Conservation (phyloP, 2,329 filamentous ascomycete genomes). For the Xylariaceae sp. region DNA sequence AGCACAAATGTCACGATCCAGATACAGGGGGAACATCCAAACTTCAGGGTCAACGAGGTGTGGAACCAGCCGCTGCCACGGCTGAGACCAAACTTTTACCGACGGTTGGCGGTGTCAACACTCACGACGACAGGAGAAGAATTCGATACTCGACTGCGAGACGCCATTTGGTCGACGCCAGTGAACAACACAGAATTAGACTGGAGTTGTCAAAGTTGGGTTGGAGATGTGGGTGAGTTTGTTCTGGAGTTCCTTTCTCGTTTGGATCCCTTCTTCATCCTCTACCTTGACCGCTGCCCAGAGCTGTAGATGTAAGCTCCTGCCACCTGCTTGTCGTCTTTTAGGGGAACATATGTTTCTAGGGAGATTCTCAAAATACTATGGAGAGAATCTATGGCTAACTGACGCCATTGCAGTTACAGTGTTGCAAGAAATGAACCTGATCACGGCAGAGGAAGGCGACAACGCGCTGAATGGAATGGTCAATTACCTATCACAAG, state of each 20-base stretch:
- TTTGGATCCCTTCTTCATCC: not conserved
- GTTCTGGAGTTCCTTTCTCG: not conserved
- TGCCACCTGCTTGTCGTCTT: not conserved
- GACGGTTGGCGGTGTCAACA: slow-evolving; percentile 37
- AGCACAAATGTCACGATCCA: slow-evolving; percentile 39
- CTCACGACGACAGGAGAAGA: slow-evolving; percentile 30
- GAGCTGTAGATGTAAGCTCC: not conserved
- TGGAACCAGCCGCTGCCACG: slow-evolving; percentile 36
- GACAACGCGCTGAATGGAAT: slow-evolving; percentile 39
- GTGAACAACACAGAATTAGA: slow-evolving; percentile 38
- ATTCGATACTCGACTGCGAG: slow-evolving; percentile 32
- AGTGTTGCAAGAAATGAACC: slow-evolving; percentile 36
- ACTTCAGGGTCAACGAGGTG: slow-evolving; percentile 34
- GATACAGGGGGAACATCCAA: slow-evolving; percentile 37
- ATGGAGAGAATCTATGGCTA: slow-evolving; percentile 12
- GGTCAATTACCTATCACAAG: slow-evolving; percentile 40
- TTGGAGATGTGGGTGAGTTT: slow-evolving; percentile 35
- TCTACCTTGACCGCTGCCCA: not conserved
- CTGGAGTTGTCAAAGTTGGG: slow-evolving; percentile 39
- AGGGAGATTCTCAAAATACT: not conserved
- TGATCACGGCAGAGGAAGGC: slow-evolving; percentile 40
- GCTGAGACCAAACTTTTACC: slow-evolving; percentile 37
- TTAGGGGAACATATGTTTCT: not conserved
- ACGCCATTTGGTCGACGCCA: slow-evolving; percentile 34
- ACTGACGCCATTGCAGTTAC: slow-evolving; percentile 27